These are phyloP conservation scores for Zalaria obscura DNA, from an alignment of 2,329 filamentous ascomycete species.

Conservation along the genomic window DNA sequence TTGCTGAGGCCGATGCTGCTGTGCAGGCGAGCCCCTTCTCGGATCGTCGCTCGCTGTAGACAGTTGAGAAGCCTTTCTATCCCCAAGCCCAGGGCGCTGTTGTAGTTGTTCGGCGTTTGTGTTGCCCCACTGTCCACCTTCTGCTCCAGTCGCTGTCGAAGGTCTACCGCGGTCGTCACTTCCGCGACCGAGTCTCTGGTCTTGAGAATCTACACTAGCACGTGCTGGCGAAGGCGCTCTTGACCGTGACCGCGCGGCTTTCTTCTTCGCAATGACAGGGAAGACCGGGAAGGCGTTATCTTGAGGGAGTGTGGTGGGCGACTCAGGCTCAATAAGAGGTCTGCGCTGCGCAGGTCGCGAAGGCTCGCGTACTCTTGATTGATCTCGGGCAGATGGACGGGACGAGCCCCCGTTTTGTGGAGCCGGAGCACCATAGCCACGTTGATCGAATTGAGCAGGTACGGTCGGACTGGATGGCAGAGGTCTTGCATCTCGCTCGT, in stretches of 20 bases:
- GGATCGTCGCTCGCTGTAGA: no score
- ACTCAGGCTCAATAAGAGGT: slow-evolving; percentile 13
- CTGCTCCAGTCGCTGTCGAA: background rate
- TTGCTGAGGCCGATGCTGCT: no score
- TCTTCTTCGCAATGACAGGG: slow-evolving; percentile 16
- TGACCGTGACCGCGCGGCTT: slow-evolving; percentile 13
- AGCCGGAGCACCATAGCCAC: background rate
- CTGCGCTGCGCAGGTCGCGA: slow-evolving; percentile 5
- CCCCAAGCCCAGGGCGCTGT: no score
- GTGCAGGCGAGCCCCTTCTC: no score
- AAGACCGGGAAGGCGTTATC: slow-evolving; percentile 37
- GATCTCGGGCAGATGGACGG: no score
- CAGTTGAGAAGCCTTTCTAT: no score
- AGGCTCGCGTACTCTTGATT: background rate
- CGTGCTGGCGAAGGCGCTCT: slow-evolving; percentile 11
- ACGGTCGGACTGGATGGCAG: slow-evolving; percentile 1
- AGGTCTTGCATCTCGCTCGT: background rate
- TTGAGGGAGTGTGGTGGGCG: slow-evolving; percentile 15
- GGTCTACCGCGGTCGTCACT: background rate
- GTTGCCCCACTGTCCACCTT: background rate
- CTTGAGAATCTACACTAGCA: background rate
- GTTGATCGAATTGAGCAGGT: slow-evolving; percentile 3
- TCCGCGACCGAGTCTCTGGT: background rate
- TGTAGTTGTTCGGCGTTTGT: no score
- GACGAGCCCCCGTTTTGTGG: background rate